phyloP scores from a whole-genome alignment of 2,329 filamentous ascomycete genomes.

The Claviceps digitariae region DNA sequence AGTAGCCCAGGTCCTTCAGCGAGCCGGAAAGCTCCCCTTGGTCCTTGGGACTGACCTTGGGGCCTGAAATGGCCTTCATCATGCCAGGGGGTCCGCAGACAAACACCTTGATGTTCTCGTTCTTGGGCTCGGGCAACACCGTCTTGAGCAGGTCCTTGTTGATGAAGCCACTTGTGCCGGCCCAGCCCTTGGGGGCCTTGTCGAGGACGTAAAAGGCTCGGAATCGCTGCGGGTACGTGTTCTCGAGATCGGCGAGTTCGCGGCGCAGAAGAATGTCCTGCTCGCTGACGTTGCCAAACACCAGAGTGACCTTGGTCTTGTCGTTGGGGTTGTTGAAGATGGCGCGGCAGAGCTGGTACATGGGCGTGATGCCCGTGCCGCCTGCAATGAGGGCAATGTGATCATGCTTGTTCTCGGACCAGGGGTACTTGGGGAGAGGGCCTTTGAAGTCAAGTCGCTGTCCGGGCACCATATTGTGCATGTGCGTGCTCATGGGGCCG shows the following conservation, averaged over 20 bases:
- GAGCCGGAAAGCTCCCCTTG: constrained; percentile 80
- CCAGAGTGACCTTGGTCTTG: constrained; percentile 92
- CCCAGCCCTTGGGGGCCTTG: constrained; percentile 68
- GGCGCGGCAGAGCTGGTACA: constrained; percentile 84
- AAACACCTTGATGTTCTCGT: constrained; percentile 88
- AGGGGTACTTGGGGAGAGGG: constrained; percentile 85
- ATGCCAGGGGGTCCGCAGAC: constrained; percentile 86
- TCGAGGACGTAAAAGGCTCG: constrained; percentile 88
- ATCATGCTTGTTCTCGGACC: constrained; percentile 82
- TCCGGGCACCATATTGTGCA: constrained; percentile 71
- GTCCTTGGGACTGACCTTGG: constrained; percentile 83
- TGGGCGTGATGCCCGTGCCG: constrained; percentile 92
- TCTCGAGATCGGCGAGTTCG: constrained; percentile 77
- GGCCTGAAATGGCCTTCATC: constrained; percentile 85
- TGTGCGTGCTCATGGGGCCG: constrained; percentile 82
- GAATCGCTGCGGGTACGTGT: constrained; percentile 91
- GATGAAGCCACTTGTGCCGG: constrained; percentile 65
- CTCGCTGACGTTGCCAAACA: constrained; percentile 83
- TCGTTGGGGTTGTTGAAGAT: constrained; percentile 96
- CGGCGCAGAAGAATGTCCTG: constrained; percentile 84
- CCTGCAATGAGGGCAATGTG: constrained; percentile 84
- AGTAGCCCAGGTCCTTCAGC: constrained; percentile 66
- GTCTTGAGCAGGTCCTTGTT: constrained; percentile 90
- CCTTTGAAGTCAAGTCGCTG: constrained; percentile 87
- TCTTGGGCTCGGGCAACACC: constrained; percentile 83